Conservation (phyloP, 352 stramenopile species). For the Pythium biforme region DNA sequence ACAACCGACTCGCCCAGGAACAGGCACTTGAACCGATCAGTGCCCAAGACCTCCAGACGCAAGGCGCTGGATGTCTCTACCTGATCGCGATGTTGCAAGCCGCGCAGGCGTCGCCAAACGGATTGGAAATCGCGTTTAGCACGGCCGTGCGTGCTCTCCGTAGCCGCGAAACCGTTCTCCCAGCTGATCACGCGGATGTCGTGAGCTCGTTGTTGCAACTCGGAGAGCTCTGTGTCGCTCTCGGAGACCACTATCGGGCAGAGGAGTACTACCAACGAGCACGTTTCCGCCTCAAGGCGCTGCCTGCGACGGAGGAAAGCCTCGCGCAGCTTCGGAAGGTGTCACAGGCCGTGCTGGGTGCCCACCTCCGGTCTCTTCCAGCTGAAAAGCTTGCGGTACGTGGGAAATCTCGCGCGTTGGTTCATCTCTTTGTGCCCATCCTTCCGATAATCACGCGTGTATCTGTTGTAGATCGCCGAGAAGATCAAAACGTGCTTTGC, state of each 20-base stretch:
- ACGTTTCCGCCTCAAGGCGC: slow-evolving; percentile 30
- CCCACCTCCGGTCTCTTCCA: slow-evolving; percentile 37
- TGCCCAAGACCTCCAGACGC: slow-evolving; percentile 14
- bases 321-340: slow-evolving; percentile 37
- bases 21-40: slow-evolving; percentile 10
- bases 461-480: slow-evolving; percentile 36
- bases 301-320: slow-evolving; percentile 6
- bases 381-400: slow-evolving; percentile 38
- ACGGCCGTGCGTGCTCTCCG: slow-evolving; percentile 36
- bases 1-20: slow-evolving; percentile 39
- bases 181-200: slow-evolving; percentile 29
- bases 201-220: slow-evolving; percentile 51
- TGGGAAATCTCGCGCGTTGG: background rate
- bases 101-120: slow-evolving; percentile 18
- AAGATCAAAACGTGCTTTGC: slow-evolving; percentile 37
- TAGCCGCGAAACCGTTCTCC: slow-evolving; percentile 37
- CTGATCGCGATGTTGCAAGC: slow-evolving; percentile 31
- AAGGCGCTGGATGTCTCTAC: slow-evolving; percentile 39
- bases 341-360: slow-evolving; percentile 39
- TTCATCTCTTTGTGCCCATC: too few relatives aligned
- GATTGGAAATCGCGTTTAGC: slow-evolving; percentile 43
- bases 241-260: slow-evolving; percentile 55
- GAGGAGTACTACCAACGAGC: slow-evolving; percentile 51
- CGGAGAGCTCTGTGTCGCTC: slow-evolving; percentile 32
- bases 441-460: too few relatives aligned